Conservation (phyloP, 352 stramenopile species). For the Lagenidium giganteum region DNA sequence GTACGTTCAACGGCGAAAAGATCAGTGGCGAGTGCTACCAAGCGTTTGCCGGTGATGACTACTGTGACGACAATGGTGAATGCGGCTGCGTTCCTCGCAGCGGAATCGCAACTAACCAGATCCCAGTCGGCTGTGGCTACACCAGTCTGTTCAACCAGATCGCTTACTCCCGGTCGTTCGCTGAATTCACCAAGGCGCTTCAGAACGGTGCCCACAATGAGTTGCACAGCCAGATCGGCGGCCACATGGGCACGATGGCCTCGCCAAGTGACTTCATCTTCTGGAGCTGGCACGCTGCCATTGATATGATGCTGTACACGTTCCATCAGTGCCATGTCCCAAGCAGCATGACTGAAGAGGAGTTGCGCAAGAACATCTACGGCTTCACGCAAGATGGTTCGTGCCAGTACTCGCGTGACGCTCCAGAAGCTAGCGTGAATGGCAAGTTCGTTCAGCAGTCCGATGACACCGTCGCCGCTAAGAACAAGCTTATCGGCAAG, state of each 20-base stretch:
- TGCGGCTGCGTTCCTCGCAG: not conserved
- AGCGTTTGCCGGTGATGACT: not conserved
- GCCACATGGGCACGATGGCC: not conserved
- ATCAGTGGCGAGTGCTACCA: not conserved
- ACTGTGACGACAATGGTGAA: not conserved
- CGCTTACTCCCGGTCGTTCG: not conserved
- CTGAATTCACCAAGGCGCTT: not conserved
- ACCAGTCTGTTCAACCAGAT: constrained; percentile 1
- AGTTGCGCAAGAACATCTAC: not conserved
- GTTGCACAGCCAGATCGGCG: constrained; percentile 1
- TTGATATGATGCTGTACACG: constrained; percentile 7
- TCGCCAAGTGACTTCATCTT: constrained; percentile 9
- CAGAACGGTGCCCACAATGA: constrained; percentile 4
- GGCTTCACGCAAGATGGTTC: constrained; percentile 4
- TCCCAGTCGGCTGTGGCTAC: not conserved
- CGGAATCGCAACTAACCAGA: not conserved
- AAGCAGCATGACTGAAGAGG: not conserved
- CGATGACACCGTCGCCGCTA: not conserved
- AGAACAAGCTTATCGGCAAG: constrained; percentile 6
- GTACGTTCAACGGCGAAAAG: not conserved
- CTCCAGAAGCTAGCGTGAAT: not conserved
- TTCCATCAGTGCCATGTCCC: constrained; percentile 10
- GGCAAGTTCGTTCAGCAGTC: constrained; percentile 1
- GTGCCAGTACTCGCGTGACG: constrained; percentile 1
- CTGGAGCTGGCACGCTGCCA: constrained; percentile 9